Percentiles rank a stretch among this genome's conserved stretches.
These are phyloP conservation scores for Cladophialophora psammophila DNA, from an alignment of 2,329 filamentous ascomycete genomes.

Conservation along the genomic window DNA sequence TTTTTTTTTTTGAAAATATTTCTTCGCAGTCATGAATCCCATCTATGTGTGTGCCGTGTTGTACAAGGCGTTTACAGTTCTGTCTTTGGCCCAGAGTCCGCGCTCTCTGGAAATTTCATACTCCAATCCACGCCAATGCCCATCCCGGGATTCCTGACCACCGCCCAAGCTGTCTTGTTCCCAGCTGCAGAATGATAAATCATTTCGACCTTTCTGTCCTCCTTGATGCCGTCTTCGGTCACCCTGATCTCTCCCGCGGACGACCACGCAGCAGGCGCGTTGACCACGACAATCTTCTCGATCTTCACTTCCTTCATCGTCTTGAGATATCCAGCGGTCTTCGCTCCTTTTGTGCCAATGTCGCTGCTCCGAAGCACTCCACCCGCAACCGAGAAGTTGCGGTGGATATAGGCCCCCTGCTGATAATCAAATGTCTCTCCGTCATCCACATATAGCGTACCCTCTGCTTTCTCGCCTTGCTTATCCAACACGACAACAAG, in stretches of 20 bases:
- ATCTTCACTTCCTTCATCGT: constrained; percentile 78
- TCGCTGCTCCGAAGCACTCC: constrained; percentile 74
- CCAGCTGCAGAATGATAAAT: constrained; percentile 65
- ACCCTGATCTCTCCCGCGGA: constrained; percentile 64
- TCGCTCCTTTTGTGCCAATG: constrained; percentile 65
- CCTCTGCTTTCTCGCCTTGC: constrained; percentile 71
- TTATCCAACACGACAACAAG: constrained; percentile 77
- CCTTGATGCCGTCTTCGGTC: constrained; percentile 55
- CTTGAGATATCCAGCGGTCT: constrained; percentile 78
- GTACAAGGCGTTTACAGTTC: constrained; percentile 34
- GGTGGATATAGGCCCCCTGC: constrained; percentile 85
- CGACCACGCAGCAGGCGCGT: constrained; percentile 76
- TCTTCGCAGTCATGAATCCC: no score
- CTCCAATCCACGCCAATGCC: constrained; percentile 70
- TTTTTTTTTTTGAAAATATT: no score
- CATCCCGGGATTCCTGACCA: constrained; percentile 69
- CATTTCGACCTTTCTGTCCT: constrained; percentile 60
- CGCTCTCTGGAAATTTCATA: constrained; percentile 59
- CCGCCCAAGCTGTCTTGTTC: constrained; percentile 66
- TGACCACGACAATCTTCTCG: constrained; percentile 84
- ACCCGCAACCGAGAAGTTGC: constrained; percentile 72
- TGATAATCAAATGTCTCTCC: constrained; percentile 91
- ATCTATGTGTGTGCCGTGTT: constrained; percentile 1
- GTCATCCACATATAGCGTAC: constrained; percentile 89
- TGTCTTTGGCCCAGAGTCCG: constrained; percentile 21